These are phyloP conservation scores for Tetracladium setigerum DNA, from an alignment of 495 filamentous ascomycete genomes.

Conservation along the genomic window DNA sequence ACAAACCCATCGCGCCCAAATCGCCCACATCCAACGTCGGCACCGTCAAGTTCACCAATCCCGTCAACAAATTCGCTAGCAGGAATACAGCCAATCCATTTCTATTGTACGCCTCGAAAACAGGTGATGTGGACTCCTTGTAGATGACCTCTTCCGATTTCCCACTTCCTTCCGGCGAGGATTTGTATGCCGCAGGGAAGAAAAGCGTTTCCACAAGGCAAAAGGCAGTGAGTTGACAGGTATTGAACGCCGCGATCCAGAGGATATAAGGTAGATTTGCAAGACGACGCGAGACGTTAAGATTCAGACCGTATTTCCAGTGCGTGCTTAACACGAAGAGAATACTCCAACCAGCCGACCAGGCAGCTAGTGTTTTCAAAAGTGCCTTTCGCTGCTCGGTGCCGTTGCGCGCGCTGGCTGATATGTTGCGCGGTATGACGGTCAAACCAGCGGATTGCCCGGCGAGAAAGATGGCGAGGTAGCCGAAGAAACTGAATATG, in stretches of 20 bases:
- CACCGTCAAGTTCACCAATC: conserved; percentile 77
- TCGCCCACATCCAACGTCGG: conserved; percentile 66
- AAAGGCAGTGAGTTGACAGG: conserved; percentile 66
- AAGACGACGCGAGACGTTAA: conserved; percentile 77
- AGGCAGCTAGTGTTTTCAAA: conserved; percentile 49
- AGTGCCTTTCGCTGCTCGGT: conserved; percentile 42
- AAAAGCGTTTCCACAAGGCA: conserved; percentile 66
- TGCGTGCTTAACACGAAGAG: conserved; percentile 61
- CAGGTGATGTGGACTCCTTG: conserved; percentile 60
- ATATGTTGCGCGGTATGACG: conserved; percentile 57
- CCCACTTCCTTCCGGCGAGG: conserved; percentile 26
- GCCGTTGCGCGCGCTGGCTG: conserved; percentile 24
- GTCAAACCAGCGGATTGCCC: conserved; percentile 77
- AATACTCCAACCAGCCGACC: conserved; percentile 55
- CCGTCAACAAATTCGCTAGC: conserved; percentile 81
- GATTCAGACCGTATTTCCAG: conserved; percentile 58
- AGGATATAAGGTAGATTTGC: conserved; percentile 92
- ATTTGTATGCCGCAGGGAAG: conserved; percentile 62
- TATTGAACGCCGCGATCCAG: conserved; percentile 89
- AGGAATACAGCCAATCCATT: conserved; percentile 86
- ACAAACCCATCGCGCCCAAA: conserved; percentile 58
- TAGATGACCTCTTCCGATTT: conserved; percentile 51
- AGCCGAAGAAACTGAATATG: conserved; percentile 86
- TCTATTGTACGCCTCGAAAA: conserved; percentile 77
- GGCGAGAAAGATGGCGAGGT: conserved; percentile 89